Conservation (phyloP, 306 rosid species). For the Astragalus membranaceus region DNA sequence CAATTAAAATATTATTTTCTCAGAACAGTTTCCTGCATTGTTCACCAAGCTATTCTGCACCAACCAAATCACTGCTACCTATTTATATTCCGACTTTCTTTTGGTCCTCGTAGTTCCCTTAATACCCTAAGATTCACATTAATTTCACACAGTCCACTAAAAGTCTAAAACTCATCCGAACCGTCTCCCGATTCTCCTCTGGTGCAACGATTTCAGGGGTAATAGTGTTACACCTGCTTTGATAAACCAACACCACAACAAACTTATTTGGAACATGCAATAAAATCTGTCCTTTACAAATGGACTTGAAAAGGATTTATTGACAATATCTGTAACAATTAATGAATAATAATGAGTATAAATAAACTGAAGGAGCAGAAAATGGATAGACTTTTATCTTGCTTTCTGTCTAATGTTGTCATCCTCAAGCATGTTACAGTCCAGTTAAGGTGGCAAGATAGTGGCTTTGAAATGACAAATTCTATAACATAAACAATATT, state of each 20-base stretch:
- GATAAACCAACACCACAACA: background rate
- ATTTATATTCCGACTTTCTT: no score
- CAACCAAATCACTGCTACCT: no score
- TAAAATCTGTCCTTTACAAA: background rate
- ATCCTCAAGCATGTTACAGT: background rate
- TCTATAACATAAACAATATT: background rate
- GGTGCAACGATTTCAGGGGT: no score
- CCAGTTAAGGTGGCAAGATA: background rate
- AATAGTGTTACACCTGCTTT: no score
- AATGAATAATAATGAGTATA: background rate
- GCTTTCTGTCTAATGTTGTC: background rate
- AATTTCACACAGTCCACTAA: no score
- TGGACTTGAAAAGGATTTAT: background rate
- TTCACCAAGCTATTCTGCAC: no score
- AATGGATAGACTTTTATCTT: background rate
- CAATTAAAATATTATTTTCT: no score
- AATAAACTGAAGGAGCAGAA: background rate
- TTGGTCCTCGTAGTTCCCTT: no score
- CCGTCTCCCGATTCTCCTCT: no score
- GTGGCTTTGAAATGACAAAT: background rate
- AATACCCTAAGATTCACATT: no score
- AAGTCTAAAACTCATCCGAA: no score
- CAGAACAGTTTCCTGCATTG: no score
- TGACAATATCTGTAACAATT: background rate
- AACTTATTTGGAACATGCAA: background rate